These are phyloP conservation scores for Pestalotiopsis sp. DNA, from an alignment of 2,329 filamentous ascomycete genomes.

Conservation along the genomic window DNA sequence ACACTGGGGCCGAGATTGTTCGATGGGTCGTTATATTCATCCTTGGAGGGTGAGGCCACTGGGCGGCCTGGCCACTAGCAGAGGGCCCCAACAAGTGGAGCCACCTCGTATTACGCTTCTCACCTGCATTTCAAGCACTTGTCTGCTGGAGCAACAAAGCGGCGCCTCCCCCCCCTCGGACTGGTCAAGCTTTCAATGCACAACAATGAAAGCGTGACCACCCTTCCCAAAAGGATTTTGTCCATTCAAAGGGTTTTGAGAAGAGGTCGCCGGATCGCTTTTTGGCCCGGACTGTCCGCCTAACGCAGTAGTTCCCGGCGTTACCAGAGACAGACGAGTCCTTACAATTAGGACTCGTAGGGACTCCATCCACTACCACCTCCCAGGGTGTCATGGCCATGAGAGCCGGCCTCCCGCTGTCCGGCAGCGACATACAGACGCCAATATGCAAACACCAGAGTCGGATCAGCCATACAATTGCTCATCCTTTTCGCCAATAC, in stretches of 20 bases:
- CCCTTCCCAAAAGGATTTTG: constrained; percentile 1
- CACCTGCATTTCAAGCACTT: constrained; percentile 7
- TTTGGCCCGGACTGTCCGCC: neutral
- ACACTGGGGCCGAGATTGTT: constrained; percentile 5
- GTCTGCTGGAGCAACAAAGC: neutral
- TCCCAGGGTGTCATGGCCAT: neutral
- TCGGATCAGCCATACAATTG: neutral
- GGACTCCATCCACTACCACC: neutral
- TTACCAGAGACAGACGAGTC: neutral
- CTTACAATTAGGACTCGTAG: too few species aligned
- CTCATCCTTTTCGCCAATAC: neutral
- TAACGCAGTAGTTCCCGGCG: constrained; percentile 1
- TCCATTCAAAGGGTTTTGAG: neutral
- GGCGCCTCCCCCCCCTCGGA: neutral
- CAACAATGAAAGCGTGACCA: neutral
- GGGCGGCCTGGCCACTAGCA: neutral
- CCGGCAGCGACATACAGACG: neutral
- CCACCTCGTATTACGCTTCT: constrained; percentile 9
- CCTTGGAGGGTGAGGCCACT: neutral
- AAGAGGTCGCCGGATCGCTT: neutral
- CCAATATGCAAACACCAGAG: neutral
- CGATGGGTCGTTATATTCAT: constrained; percentile 6
- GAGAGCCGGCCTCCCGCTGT: neutral
- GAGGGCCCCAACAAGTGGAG: neutral
- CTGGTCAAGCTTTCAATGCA: neutral